These are phyloP conservation scores for Mycena galericulata DNA, from an alignment of 768 basidiomycete genomes.

Conservation along the genomic window DNA sequence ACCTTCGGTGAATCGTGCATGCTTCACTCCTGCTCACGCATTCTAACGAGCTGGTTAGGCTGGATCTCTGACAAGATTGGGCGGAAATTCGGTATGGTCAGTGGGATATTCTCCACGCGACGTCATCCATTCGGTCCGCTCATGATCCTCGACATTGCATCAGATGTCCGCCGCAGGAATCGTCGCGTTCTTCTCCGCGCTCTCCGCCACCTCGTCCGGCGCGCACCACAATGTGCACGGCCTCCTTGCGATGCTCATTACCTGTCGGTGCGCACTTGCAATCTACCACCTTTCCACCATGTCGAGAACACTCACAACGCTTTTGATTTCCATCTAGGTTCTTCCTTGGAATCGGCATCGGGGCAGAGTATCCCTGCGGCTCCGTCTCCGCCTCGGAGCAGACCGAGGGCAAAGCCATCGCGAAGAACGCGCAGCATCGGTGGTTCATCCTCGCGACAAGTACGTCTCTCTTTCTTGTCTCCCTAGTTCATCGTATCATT, in stretches of 20 bases:
- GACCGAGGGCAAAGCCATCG: conserved; percentile 85
- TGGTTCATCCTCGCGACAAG: conserved; percentile 93
- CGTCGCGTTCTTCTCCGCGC: conserved; percentile 86
- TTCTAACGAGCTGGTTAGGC: conserved; percentile 43
- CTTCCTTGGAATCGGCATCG: conserved; percentile 88
- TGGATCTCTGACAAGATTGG: conserved; percentile 90
- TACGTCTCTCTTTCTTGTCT: conserved; percentile 48
- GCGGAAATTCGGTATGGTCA: conserved; percentile 88
- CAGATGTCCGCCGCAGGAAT: conserved; percentile 88
- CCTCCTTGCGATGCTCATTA: conserved; percentile 80
- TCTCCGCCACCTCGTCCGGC: conserved; percentile 87
- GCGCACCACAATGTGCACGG: conserved; percentile 78
- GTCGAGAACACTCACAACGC: not conserved
- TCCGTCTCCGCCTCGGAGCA: conserved; percentile 91
- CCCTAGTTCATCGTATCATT: not conserved
- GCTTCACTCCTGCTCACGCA: not conserved
- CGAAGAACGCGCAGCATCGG: conserved; percentile 83
- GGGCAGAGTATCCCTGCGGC: conserved; percentile 92
- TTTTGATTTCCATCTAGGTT: conserved; percentile 66
- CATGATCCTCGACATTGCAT: conserved; percentile 12
- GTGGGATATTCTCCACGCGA: conserved; percentile 32
- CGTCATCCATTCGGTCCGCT: not conserved
- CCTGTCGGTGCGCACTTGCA: conserved; percentile 74
- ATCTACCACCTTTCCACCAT: not conserved
- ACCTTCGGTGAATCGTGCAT: conserved; percentile 64